A percentile compares a stretch with the other conserved stretches of the same genome.
These are phyloP conservation scores for Lupinus albus DNA, from an alignment of 306 rosid genomes.

Conservation along the genomic window DNA sequence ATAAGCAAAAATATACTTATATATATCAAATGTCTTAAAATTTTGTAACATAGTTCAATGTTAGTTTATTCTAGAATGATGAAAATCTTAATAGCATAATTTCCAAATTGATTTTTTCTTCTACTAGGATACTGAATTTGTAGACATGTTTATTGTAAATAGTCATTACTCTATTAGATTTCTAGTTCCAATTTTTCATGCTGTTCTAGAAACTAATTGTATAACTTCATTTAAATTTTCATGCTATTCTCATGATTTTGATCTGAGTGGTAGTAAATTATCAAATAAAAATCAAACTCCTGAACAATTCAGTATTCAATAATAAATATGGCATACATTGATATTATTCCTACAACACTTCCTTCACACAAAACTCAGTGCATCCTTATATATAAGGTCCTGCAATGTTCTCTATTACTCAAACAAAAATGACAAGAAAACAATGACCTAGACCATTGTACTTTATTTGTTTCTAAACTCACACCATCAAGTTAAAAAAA, in stretches of 20 bases:
- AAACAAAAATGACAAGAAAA: constrained; percentile 41
- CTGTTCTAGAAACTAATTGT: not conserved
- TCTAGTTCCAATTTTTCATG: not conserved
- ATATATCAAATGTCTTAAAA: too few species aligned
- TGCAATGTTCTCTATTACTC: constrained; percentile 13
- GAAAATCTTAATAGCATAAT: not conserved
- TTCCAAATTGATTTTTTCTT: not conserved
- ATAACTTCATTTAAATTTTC: not conserved
- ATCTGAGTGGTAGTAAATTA: not conserved
- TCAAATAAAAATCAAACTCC: not conserved
- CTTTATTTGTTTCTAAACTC: constrained; percentile 43
- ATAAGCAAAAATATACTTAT: too few species aligned
- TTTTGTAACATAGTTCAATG: not conserved
- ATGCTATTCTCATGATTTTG: constrained; percentile 1
- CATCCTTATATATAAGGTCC: constrained; percentile 18
- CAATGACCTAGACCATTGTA: constrained; percentile 36
- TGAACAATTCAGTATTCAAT: constrained; percentile 19
- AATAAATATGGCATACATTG: constrained; percentile 18
- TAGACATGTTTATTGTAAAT: not conserved
- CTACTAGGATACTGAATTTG: not conserved
- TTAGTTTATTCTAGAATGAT: not conserved
- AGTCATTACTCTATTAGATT: not conserved
- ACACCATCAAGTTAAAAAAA: constrained; percentile 31
- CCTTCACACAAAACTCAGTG: constrained; percentile 27
- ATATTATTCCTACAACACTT: constrained; percentile 25